Percentiles rank a stretch among this genome's conserved stretches.
Conservation (phyloP, 208 protist species). For the Acanthamoeba lugdunensis region DNA sequence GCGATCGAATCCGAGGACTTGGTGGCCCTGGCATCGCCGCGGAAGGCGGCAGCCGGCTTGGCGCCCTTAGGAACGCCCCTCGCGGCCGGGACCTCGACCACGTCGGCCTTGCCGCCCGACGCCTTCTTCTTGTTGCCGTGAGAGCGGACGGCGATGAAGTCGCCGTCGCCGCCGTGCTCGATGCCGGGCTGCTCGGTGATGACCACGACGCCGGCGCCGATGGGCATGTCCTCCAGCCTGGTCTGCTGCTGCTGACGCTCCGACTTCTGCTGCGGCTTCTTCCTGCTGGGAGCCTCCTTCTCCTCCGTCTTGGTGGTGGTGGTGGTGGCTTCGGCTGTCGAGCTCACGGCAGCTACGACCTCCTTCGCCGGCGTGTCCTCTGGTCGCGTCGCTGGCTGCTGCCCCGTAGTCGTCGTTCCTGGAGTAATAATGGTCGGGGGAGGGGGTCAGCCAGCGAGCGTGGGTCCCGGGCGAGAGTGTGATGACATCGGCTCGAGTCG, state of each 20-base stretch:
- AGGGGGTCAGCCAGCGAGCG: no score
- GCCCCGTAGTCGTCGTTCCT: background rate
- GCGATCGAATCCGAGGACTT: background rate
- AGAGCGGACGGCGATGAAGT: background rate
- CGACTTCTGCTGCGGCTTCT: background rate
- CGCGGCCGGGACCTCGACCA: no score
- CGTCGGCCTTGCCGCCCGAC: background rate
- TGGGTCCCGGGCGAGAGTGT: no score
- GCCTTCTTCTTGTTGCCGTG: background rate
- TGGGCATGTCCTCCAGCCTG: background rate
- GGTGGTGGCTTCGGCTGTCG: no score
- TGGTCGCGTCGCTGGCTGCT: background rate
- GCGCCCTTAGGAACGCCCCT: no score
- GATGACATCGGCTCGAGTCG: no score
- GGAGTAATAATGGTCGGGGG: no score
- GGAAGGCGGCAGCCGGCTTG: background rate
- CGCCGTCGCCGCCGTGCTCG: background rate
- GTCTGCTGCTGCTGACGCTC: background rate
- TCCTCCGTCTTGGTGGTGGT: background rate
- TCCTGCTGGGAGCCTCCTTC: background rate
- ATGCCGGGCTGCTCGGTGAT: conserved; percentile 8
- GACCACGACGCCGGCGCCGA: background rate
- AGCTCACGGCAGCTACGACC: no score
- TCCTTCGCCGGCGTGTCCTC: no score
- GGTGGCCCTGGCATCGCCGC: background rate